Evolutionary conservation across 2,329 filamentous ascomycete species (phyloP), one percentile per base, ranked within the genome.

Genomic region (Ceratocystis huliohia): DNA sequence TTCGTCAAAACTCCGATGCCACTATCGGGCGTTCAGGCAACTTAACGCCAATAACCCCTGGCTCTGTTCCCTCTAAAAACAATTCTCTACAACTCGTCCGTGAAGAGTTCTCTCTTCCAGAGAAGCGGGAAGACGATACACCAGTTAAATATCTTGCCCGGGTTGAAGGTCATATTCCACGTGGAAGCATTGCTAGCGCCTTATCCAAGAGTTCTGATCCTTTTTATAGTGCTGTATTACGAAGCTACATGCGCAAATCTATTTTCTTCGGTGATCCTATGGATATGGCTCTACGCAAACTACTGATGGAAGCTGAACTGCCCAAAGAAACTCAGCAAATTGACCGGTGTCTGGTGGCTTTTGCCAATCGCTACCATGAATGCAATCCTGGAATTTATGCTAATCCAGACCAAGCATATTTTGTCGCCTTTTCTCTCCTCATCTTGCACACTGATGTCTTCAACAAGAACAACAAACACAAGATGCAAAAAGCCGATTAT

Each of bases 391-490:
- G 94, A 48, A 95, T 99, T 68, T 99, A 96, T 76, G 83, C 88
- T 28, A 87, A 87, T 44, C 85, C 91, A 71, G 94, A 97, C 72
- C 91, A 96, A 76, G 92, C 94, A n/a, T 96, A 97, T 74, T 96
- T 97, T 72, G 93, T 97, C 70, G 91, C 93, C 17, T 99, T 99
- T 74, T 97, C 93, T 1, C 85, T 99, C 66, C 83, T 99, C 68
- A 96, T 99, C 71, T 80, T 99, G 44, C 94, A 99, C 72, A 97
- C 94, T 0, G 94, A 99, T 73, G 90, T 96, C n/a, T 97, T 97
- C 84, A 99, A 99, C 80, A 96, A 96, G 77, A 99, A 97, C 79
- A 97, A 97, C 78, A 97, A 97, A 78, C 84, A 94, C 75, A 99
- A 99, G 76, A 99, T 99, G 94, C 91, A 96, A 73, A 95, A 96